Percentiles rank a stretch among this genome's conserved stretches.
These are phyloP conservation scores for Beauveria bassiana DNA, from an alignment of 2,329 filamentous ascomycete genomes.

Conservation along the genomic window DNA sequence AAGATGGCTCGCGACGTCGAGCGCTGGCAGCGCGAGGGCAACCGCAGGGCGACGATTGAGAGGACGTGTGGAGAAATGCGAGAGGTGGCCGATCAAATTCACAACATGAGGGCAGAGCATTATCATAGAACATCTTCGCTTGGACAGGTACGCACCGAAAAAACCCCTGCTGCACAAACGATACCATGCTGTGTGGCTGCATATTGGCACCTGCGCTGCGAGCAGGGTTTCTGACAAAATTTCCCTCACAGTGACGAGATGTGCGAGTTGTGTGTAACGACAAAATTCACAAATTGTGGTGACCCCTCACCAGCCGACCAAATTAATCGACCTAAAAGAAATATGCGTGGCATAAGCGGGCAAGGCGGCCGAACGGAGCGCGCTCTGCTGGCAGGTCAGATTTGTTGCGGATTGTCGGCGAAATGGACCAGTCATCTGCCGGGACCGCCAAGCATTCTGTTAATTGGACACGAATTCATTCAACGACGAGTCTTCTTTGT, in stretches of 20 bases:
- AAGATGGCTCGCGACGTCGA: conserved; percentile 69
- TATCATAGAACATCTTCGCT: conserved; percentile 26
- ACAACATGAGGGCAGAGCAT: conserved; percentile 37
- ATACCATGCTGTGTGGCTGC: neutral
- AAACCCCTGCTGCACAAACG: neutral
- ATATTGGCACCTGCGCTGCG: neutral
- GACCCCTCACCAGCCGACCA: conserved; percentile 8
- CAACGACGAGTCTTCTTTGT: neutral
- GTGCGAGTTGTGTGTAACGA: neutral
- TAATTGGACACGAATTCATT: neutral
- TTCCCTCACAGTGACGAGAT: neutral
- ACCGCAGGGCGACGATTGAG: conserved; percentile 65
- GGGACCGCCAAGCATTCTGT: conserved; percentile 5
- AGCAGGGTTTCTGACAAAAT: conserved; percentile 4
- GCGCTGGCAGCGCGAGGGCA: conserved; percentile 71
- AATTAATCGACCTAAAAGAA: conserved; percentile 5
- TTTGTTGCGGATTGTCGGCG: conserved; percentile 8
- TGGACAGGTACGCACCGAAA: conserved; percentile 20
- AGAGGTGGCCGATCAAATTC: conserved; percentile 54
- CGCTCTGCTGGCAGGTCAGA: conserved; percentile 9
- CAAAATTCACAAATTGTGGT: conserved; percentile 8
- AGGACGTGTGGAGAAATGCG: conserved; percentile 62
- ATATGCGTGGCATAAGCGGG: conserved; percentile 6
- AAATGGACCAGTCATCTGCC: conserved; percentile 13
- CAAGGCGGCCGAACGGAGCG: conserved; percentile 4